These are phyloP conservation scores for Zymoseptoria tritici DNA, from an alignment of 2,329 filamentous ascomycete genomes.

Conservation along the genomic window DNA sequence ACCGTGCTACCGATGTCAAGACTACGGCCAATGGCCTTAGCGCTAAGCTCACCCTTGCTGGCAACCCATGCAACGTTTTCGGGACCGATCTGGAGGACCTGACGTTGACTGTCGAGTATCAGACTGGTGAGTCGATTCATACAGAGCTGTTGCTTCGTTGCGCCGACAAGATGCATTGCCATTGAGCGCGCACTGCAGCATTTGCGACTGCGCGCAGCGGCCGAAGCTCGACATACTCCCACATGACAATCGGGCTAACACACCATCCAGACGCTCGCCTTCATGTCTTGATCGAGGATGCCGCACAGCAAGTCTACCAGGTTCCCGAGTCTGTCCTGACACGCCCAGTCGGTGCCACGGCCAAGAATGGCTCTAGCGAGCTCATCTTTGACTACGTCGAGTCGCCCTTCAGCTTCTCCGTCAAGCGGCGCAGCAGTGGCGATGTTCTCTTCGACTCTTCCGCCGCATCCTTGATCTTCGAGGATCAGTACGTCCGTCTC, in stretches of 20 bases:
- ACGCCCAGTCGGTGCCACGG: conserved; percentile 42
- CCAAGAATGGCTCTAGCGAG: conserved; percentile 29
- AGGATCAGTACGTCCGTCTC: conserved; percentile 69
- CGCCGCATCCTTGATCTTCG: conserved; percentile 60
- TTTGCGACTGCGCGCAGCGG: background rate
- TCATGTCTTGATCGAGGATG: conserved; percentile 67
- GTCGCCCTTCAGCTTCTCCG: conserved; percentile 60
- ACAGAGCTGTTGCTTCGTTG: background rate
- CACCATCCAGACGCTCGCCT: conserved; percentile 43
- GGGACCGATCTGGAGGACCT: conserved; percentile 51
- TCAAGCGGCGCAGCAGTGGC: conserved; percentile 50
- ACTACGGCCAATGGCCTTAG: conserved; percentile 51
- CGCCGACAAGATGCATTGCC: background rate
- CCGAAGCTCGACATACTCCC: background rate
- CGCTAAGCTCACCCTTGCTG: conserved; percentile 63
- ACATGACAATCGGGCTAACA: background rate
- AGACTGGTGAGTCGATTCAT: conserved; percentile 43
- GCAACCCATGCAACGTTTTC: conserved; percentile 55
- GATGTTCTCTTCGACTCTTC: conserved; percentile 64
- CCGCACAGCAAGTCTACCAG: conserved; percentile 63
- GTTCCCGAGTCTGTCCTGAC: conserved; percentile 63
- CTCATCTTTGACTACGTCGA: conserved; percentile 49
- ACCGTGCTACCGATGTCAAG: conserved; percentile 55
- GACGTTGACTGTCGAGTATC: conserved; percentile 54
- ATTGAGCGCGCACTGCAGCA: background rate